Evolutionary conservation across 306 rosid species (phyloP), one percentile per base, ranked within the genome.

Genomic region (Vigna unguiculata): DNA sequence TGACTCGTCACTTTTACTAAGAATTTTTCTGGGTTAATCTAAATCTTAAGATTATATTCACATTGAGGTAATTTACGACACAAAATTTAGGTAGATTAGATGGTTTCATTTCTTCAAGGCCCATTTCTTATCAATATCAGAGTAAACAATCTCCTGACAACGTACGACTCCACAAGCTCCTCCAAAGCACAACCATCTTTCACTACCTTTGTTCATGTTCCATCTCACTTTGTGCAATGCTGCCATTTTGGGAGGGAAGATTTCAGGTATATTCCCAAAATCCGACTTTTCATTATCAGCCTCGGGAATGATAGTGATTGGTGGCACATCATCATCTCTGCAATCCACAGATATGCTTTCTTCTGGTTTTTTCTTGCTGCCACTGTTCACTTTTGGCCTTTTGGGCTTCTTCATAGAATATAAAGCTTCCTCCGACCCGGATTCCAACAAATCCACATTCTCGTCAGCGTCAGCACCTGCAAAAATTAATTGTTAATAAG

Each of bases 141-240:
- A 83, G 68, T 83, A 74, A 71, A 81, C 84, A 82, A 95, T 89
- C 84, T 90, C 88, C 71, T 90, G 93, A 78, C 97, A 95, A 17
- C 99, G 97, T 36, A 95, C 84, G 43, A 95, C 7, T 66, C 99
- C 97, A 22, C 87, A 86, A 5, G 93, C 99, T 60, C 97, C 97
- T 40, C 97, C 99, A 60, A 72, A 89, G 85, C 93, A 89, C 86
- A 92, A 45, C 99, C 99, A 92, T 87, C 79, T 90, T 80, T 95
- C 99, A 79, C 97, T 87, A 36, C 97, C 99, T 60, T 80, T 77
- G 85, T 95, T 95, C 96, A 85, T 87, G 86, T 92, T 95, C 99
- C 97, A 92, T 81, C 97, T 90, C 81, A 95, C 90, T 78, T 84
- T 80, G 75, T 89, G 97, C 84, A 95, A 59, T 55, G 97, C 96